Percentiles rank a stretch among this genome's conserved stretches.
Evolutionary conservation across 1,284 basidiomycete species (phyloP).

Genomic region (Ganoderma leucocontextum): DNA sequence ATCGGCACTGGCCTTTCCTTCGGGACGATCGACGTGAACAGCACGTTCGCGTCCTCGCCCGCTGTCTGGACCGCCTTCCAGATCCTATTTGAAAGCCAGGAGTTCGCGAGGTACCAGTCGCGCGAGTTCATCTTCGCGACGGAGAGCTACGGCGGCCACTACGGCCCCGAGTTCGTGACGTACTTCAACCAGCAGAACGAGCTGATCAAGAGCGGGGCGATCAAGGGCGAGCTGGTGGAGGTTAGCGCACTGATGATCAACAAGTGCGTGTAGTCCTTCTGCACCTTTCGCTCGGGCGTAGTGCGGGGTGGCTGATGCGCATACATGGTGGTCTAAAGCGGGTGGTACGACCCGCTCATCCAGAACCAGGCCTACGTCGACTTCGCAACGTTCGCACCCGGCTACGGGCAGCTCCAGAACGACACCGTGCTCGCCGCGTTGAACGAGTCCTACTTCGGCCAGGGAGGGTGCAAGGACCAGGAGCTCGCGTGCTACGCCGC

Average conservation of each 20-base stretch:
- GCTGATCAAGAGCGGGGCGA: slow-evolving; percentile 53
- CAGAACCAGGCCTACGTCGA: slow-evolving; percentile 68
- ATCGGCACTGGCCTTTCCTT: slow-evolving; percentile 75
- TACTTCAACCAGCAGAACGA: slow-evolving; percentile 74
- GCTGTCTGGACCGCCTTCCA: slow-evolving; percentile 74
- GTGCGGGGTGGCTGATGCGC: background rate
- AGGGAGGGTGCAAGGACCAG: slow-evolving; percentile 59
- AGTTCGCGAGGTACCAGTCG: slow-evolving; percentile 65
- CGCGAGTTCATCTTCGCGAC: slow-evolving; percentile 73
- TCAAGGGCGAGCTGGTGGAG: slow-evolving; percentile 46
- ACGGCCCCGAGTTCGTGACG: slow-evolving; percentile 69
- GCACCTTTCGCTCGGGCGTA: background rate
- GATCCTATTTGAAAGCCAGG: slow-evolving; percentile 66
- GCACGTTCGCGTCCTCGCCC: slow-evolving; percentile 59
- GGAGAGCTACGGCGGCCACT: slow-evolving; percentile 77
- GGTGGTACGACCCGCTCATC: slow-evolving; percentile 72
- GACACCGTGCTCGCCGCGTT: slow-evolving; percentile 54
- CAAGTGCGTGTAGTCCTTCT: slow-evolving; percentile 40
- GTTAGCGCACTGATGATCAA: slow-evolving; percentile 54
- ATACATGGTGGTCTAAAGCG: slow-evolving; percentile 45
- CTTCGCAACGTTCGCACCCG: slow-evolving; percentile 68
- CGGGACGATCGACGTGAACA: slow-evolving; percentile 62
- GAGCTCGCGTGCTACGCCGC: slow-evolving; percentile 63
- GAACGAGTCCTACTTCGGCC: slow-evolving; percentile 55
- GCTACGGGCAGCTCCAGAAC: slow-evolving; percentile 67